These are phyloP conservation scores for Cardiospermum halicacabum DNA, from an alignment of 345 rosid genomes.

Conservation along the genomic window DNA sequence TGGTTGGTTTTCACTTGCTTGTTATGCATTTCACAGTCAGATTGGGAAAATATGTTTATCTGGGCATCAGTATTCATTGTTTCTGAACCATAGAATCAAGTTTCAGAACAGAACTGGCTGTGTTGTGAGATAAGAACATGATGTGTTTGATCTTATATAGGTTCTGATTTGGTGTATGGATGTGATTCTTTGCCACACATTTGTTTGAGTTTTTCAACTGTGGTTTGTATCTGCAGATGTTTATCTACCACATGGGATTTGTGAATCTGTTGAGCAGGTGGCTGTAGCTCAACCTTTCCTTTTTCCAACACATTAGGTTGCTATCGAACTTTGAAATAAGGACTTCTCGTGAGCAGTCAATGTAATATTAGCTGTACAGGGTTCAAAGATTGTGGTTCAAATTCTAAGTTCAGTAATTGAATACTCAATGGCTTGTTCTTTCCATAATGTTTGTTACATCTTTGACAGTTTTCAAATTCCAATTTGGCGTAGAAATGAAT, in stretches of 20 bases:
- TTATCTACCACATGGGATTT: neutral
- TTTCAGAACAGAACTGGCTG: too few relatives aligned
- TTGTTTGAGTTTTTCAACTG: neutral
- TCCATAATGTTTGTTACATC: constrained; percentile 12
- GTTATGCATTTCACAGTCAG: too few relatives aligned
- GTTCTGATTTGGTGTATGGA: neutral
- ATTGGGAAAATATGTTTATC: too few relatives aligned
- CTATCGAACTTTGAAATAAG: neutral
- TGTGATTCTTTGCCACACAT: constrained; percentile 6
- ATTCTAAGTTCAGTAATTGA: neutral
- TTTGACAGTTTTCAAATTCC: neutral
- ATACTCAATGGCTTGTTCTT: neutral
- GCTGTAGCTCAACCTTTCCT: neutral
- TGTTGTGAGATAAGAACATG: constrained; percentile 3
- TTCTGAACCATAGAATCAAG: too few relatives aligned
- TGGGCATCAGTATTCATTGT: too few relatives aligned
- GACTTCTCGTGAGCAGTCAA: too few relatives aligned
- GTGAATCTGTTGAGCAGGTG: neutral
- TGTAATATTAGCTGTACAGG: too few relatives aligned
- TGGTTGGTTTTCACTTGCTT: too few relatives aligned
- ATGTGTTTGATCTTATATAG: neutral
- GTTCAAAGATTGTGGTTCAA: neutral
- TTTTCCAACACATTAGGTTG: neutral
- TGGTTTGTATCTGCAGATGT: neutral
- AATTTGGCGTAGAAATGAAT: neutral